Percentiles rank a stretch among this genome's conserved stretches.
Evolutionary conservation across 2,329 filamentous ascomycete species (phyloP).

Genomic region (Cladosporium sp.): DNA sequence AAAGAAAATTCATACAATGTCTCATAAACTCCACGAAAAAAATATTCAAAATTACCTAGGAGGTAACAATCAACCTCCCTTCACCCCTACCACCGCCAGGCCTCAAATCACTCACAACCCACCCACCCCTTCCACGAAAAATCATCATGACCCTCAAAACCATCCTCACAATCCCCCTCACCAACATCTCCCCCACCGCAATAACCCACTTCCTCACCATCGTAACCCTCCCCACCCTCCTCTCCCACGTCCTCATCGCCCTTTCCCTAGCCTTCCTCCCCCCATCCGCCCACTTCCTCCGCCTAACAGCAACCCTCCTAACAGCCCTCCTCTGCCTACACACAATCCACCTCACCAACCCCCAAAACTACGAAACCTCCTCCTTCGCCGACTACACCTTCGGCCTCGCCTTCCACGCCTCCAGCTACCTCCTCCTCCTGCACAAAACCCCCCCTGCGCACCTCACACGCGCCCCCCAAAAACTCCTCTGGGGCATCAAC

Average conservation of each 20-base stretch:
- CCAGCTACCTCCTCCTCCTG: constrained; percentile 8
- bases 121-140: no score
- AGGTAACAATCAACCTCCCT: no score
- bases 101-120: no score
- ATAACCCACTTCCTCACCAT: neutral
- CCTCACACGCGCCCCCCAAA: neutral
- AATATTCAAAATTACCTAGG: no score
- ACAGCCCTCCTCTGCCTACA: constrained; percentile 4
- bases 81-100: no score
- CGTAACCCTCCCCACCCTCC: neutral
- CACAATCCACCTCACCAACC: neutral
- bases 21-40: no score
- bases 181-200: neutral
- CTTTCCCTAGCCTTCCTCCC: constrained; percentile 6
- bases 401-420: constrained; percentile 8
- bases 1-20: no score
- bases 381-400: constrained; percentile 11
- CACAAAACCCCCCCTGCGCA: neutral
- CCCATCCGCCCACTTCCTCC: neutral
- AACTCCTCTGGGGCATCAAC: constrained; percentile 5
- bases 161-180: neutral
- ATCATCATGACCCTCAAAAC: neutral
- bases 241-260: neutral
- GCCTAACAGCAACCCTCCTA: neutral
- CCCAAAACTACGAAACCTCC: neutral